Percentiles rank a stretch among this genome's conserved stretches.
phyloP scores from a whole-genome alignment of 1,284 basidiomycete species.

The Cryptococcus sp. region DNA sequence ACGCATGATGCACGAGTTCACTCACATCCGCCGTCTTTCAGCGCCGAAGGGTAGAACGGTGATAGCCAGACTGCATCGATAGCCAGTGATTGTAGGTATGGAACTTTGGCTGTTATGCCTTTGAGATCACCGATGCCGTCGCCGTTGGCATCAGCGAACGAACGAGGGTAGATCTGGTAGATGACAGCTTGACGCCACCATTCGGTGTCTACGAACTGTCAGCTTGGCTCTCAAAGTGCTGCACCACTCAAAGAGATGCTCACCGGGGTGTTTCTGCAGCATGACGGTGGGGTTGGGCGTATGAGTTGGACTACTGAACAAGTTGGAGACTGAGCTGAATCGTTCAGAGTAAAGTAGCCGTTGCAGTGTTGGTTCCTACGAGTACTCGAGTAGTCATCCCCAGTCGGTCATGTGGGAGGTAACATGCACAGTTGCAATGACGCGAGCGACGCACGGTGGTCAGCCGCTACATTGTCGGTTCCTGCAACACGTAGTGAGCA shows the following conservation, averaged over 20 bases:
- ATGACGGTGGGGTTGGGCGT: neutral
- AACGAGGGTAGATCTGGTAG: conserved; percentile 72
- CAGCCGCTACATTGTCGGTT: no score
- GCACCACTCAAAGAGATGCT: neutral
- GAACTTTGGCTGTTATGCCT: conserved; percentile 66
- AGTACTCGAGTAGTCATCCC: no score
- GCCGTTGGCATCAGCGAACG: conserved; percentile 71
- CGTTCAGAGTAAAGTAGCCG: no score
- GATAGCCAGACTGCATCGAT: conserved; percentile 73
- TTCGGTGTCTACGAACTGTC: conserved; percentile 17
- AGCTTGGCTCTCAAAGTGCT: neutral
- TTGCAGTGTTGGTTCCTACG: no score
- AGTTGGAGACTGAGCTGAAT: no score
- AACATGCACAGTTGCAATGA: no score
- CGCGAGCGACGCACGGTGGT: no score
- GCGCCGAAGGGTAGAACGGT: conserved; percentile 70
- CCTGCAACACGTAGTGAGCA: no score
- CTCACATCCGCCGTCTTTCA: conserved; percentile 69
- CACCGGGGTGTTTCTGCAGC: neutral
- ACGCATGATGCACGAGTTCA: neutral
- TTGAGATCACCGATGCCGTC: conserved; percentile 74
- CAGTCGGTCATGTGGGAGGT: no score
- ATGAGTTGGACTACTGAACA: no score
- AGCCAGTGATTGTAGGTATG: conserved; percentile 70
- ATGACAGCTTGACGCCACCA: conserved; percentile 70